Evolutionary conservation across 225 moss, liverwort and hornwort species (phyloP).

Genomic region (Neckera pumila): DNA sequence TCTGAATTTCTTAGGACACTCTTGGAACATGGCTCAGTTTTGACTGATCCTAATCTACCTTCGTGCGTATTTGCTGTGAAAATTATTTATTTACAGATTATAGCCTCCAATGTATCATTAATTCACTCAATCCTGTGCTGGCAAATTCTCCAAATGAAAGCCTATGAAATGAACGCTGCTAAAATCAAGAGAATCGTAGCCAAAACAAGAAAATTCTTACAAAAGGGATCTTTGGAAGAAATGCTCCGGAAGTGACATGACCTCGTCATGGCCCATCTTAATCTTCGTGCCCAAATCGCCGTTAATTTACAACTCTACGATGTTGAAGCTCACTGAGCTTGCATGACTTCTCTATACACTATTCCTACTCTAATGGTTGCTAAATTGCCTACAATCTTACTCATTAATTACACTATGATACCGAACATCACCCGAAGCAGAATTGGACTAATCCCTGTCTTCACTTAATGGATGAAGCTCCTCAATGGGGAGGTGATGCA

Average conservation of each 20-base stretch:
- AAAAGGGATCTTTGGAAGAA: neutral
- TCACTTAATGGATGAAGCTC: neutral
- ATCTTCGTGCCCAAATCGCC: neutral
- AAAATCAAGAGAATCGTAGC: neutral
- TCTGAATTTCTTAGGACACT: neutral
- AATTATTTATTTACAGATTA: neutral
- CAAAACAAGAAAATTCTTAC: neutral
- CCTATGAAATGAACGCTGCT: neutral
- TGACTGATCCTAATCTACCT: neutral
- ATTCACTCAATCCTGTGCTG: neutral
- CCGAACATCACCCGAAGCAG: neutral
- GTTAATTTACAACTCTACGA: slow-evolving; percentile 6
- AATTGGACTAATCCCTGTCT: neutral
- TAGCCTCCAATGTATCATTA: neutral
- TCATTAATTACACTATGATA: neutral
- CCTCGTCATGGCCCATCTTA: neutral
- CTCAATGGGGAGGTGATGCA: neutral
- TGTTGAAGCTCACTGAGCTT: neutral
- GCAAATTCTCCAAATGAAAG: neutral
- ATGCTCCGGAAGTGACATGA: neutral
- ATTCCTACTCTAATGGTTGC: neutral
- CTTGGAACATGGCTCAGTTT: neutral
- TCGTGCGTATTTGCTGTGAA: no score
- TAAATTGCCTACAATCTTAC: neutral
- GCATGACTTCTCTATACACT: neutral